Conservation (phyloP, 164 flowering plant genomes). For the Kingdonia uniflora region DNA sequence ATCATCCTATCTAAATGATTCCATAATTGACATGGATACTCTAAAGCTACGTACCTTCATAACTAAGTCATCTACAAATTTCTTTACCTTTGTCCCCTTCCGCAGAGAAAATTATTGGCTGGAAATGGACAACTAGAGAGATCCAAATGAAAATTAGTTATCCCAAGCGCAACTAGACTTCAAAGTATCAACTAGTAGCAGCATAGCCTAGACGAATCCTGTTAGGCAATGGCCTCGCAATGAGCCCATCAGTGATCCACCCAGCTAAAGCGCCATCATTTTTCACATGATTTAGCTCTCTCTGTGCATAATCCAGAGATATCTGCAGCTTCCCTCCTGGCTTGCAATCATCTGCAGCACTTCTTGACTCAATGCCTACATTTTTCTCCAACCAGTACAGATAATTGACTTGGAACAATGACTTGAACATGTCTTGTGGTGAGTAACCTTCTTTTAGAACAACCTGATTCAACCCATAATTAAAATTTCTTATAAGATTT, state of each 20-base stretch:
- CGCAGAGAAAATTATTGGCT: too few species aligned
- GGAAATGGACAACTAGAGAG: too few species aligned
- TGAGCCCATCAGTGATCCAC: conserved; percentile 79
- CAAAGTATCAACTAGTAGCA: neutral
- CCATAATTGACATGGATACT: too few species aligned
- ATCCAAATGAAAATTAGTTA: too few species aligned
- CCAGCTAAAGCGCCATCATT: conserved; percentile 57
- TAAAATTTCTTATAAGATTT: too few species aligned
- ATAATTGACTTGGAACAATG: conserved; percentile 80
- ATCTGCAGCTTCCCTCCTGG: conserved; percentile 70
- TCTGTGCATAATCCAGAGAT: conserved; percentile 69
- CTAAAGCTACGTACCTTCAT: too few species aligned
- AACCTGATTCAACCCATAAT: conserved; percentile 36
- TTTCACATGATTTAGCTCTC: conserved; percentile 78
- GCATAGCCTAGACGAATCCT: conserved; percentile 32
- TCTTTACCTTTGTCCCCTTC: too few species aligned
- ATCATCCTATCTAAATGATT: too few species aligned
- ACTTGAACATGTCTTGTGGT: conserved; percentile 79
- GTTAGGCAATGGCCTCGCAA: conserved; percentile 76
- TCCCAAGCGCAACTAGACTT: too few species aligned
- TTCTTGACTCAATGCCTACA: conserved; percentile 54
- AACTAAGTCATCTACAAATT: too few species aligned
- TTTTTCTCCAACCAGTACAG: conserved; percentile 92
- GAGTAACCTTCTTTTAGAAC: conserved; percentile 64
- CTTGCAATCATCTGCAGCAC: conserved; percentile 46